phyloP scores from a whole-genome alignment of 495 filamentous ascomycete species.

The Podospora pseudocomata region DNA sequence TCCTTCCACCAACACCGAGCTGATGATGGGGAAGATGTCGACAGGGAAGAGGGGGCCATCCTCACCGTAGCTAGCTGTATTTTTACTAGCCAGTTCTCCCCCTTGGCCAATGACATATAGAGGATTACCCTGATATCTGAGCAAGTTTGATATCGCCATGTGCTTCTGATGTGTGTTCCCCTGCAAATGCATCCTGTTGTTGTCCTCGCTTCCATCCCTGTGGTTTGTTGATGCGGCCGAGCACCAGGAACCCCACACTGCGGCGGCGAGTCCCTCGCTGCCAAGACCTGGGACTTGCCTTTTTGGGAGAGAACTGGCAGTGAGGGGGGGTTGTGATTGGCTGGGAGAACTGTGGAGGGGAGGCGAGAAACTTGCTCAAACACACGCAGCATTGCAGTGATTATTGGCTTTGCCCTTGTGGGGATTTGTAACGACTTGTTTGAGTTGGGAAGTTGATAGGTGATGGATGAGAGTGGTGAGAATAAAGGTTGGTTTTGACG shows the following conservation, averaged over 20 bases:
- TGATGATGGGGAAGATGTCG: too few species aligned
- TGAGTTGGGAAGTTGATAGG: background rate
- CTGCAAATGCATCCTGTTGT: background rate
- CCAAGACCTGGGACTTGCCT: background rate
- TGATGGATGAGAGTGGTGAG: background rate
- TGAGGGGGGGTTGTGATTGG: background rate
- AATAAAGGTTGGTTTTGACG: background rate
- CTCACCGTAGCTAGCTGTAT: background rate
- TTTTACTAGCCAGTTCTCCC: background rate
- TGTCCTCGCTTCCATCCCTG: background rate
- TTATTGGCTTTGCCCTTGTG: background rate
- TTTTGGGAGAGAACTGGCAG: background rate
- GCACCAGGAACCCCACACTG: background rate
- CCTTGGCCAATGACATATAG: background rate
- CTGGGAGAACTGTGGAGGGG: background rate
- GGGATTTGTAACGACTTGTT: too few species aligned
- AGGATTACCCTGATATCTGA: background rate
- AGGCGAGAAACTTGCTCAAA: slow-evolving; percentile 34
- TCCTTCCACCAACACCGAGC: background rate
- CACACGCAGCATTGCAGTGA: slow-evolving; percentile 15
- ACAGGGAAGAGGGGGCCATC: background rate
- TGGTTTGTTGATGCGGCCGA: background rate
- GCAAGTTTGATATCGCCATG: background rate
- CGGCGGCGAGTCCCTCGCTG: background rate
- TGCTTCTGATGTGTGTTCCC: background rate